phyloP scores from a whole-genome alignment of 2,329 filamentous ascomycete genomes.

The Scleromitrula shiraiana region DNA sequence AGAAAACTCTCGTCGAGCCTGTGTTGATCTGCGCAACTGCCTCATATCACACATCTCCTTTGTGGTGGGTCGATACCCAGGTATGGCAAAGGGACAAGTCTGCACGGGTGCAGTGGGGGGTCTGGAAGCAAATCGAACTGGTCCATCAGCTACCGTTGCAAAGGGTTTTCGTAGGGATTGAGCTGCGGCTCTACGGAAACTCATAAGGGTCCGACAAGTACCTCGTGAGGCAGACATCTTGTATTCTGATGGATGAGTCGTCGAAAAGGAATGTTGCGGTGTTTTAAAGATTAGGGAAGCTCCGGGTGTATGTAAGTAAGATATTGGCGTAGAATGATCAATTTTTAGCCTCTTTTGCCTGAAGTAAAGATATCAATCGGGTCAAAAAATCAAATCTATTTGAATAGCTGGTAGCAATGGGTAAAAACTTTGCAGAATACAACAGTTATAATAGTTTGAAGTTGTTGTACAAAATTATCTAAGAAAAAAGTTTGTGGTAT shows the following conservation, averaged over 20 bases:
- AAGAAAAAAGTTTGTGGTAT: too few species aligned
- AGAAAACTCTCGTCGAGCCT: conserved; percentile 46
- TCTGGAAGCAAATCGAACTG: conserved; percentile 7
- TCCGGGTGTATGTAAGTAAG: conserved; percentile 2
- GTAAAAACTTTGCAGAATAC: too few species aligned
- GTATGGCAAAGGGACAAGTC: conserved; percentile 2
- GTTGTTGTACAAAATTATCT: too few species aligned
- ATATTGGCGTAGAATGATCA: not conserved
- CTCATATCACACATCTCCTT: conserved; percentile 3
- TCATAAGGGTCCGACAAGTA: conserved; percentile 6
- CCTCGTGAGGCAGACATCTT: conserved; percentile 15
- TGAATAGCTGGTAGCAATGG: too few species aligned
- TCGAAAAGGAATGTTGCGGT: not conserved
- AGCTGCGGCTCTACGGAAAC: conserved; percentile 8
- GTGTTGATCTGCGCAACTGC: not conserved
- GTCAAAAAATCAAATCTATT: too few species aligned
- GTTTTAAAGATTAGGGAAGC: not conserved
- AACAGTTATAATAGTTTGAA: not conserved
- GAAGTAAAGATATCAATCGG: not conserved
- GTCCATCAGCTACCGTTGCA: conserved; percentile 6
- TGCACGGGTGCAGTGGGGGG: not conserved
- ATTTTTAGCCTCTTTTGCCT: not conserved
- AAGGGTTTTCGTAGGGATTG: conserved; percentile 13
- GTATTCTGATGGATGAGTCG: not conserved
- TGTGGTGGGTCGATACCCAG: conserved; percentile 5